Evolutionary conservation across 768 basidiomycete genomes (phyloP).

Genomic region (Serendipita vermifera): DNA sequence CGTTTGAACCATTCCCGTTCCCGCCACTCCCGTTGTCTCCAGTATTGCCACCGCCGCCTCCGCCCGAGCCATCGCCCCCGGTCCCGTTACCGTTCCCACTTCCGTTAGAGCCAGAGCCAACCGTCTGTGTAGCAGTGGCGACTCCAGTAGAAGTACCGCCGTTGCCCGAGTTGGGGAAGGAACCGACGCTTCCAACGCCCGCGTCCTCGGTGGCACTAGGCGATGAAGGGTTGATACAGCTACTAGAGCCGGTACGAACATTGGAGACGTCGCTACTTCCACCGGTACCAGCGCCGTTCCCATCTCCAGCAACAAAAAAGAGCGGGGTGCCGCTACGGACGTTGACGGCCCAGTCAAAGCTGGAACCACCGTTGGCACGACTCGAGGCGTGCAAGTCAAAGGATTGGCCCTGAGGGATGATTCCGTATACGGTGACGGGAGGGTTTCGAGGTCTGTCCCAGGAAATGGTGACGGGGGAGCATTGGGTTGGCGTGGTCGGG

Average conservation of each 20-base stretch:
- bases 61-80: background rate
- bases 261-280: conserved; percentile 31
- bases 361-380: conserved; percentile 36
- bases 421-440: conserved; percentile 50
- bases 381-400: conserved; percentile 29
- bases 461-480: conserved; percentile 9
- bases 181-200: background rate
- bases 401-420: conserved; percentile 38
- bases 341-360: conserved; percentile 47
- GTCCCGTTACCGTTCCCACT: background rate
- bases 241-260: conserved; percentile 6
- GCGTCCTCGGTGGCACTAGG: conserved; percentile 10
- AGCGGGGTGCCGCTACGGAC: conserved; percentile 54
- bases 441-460: conserved; percentile 55
- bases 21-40: background rate
- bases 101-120: background rate
- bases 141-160: no score
- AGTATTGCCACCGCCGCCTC: background rate
- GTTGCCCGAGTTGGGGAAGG: background rate
- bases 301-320: conserved; percentile 53
- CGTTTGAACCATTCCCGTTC: background rate
- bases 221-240: conserved; percentile 8
- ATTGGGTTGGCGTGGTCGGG: conserved; percentile 34
- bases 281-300: conserved; percentile 50
- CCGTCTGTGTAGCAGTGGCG: background rate